Evolutionary conservation across 768 basidiomycete genomes (phyloP).

Genomic region (Mrakia blollopis): DNA sequence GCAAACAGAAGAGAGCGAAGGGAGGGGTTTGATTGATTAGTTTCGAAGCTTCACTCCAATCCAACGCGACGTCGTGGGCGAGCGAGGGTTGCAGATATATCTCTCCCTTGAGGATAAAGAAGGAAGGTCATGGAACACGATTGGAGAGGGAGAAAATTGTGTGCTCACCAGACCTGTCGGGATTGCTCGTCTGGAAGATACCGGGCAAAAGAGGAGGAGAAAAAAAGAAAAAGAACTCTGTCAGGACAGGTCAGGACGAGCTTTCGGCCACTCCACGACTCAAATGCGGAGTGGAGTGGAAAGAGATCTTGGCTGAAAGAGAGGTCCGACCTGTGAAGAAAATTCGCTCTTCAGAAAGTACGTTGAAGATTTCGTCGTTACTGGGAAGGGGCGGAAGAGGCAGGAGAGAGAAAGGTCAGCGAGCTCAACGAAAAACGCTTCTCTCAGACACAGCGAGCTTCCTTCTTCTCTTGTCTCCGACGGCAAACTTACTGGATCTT

Average conservation of each 20-base stretch:
- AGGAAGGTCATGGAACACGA: background rate
- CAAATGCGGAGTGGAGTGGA: no score
- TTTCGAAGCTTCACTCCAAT: background rate
- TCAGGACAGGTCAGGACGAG: background rate
- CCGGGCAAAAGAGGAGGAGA: background rate
- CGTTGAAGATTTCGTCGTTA: background rate
- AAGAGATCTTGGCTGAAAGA: background rate
- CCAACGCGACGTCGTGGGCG: background rate
- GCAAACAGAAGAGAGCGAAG: background rate
- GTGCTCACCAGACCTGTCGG: background rate
- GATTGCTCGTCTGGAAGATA: background rate
- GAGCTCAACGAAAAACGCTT: background rate
- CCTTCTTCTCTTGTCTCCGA: background rate
- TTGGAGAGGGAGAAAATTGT: background rate
- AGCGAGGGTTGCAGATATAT: no score
- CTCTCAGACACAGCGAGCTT: background rate
- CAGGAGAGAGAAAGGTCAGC: background rate
- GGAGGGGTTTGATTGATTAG: background rate
- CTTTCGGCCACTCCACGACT: background rate
- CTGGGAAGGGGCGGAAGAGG: background rate
- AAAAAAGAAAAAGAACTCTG: background rate
- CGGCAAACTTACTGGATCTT: constrained; percentile 2
- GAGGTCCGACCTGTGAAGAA: background rate
- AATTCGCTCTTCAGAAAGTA: background rate
- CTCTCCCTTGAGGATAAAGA: no score